These are phyloP conservation scores for Schizochytrium sp. DNA, from an alignment of 108 stramenopile genomes.

Conservation along the genomic window DNA sequence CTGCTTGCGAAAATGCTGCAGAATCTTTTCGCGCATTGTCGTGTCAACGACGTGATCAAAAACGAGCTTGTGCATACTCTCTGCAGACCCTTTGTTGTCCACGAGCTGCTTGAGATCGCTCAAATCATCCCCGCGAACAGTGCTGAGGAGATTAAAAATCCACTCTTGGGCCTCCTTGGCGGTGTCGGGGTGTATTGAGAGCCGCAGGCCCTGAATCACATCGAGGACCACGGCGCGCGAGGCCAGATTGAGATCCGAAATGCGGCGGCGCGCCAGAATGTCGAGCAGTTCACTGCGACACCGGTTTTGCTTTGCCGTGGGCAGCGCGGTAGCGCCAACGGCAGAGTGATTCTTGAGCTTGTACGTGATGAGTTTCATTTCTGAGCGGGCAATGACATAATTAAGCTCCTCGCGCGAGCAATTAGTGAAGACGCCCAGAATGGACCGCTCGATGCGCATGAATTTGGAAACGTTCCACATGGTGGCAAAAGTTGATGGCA, in stretches of 20 bases:
- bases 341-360: slow-evolving; percentile 47
- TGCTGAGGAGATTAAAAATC: slow-evolving; percentile 35
- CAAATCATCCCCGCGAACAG: slow-evolving; percentile 39
- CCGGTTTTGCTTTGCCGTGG: neutral
- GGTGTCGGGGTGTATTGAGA: slow-evolving; percentile 42
- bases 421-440: slow-evolving; percentile 38
- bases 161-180: slow-evolving; percentile 41
- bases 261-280: neutral
- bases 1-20: slow-evolving; percentile 79
- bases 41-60: slow-evolving; percentile 74
- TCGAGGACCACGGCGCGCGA: neutral
- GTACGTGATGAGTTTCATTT: slow-evolving; percentile 43
- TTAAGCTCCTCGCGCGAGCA: slow-evolving; percentile 46
- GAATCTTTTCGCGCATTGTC: slow-evolving; percentile 72
- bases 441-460: slow-evolving; percentile 19
- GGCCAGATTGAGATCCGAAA: neutral
- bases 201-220: slow-evolving; percentile 6
- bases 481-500: neutral
- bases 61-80: slow-evolving; percentile 83
- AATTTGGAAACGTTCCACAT: neutral
- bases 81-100: slow-evolving; percentile 46
- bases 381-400: slow-evolving; percentile 34
- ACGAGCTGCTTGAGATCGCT: slow-evolving; percentile 47
- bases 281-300: neutral
- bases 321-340: neutral